Base-by-base conservation (phyloP, 352 stramenopile species). In the Pythium scleroteichum region DNA sequence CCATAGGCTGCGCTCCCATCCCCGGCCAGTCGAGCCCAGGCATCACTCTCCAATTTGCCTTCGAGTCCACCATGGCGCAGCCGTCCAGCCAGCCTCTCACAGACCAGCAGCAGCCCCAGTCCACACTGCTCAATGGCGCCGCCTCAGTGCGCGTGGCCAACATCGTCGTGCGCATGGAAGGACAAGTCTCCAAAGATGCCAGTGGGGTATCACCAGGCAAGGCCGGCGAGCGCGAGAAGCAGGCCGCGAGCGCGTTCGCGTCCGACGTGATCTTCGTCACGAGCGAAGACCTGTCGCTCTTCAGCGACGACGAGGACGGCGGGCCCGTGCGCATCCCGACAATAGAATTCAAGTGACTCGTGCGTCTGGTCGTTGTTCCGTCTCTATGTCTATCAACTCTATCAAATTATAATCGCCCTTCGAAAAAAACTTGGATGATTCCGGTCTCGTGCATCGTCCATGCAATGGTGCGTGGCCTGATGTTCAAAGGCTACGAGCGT, bases 241-340 rank as follows among this genome's bases (percentile, higher is more conserved):
- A 42, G 40, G 41, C 41, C 5, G 27, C 42, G 12, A 32, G 12
- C 4, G 54, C 27, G 14, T 62, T 53, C 54, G 23, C 29, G 54
- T 54, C 54, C 20, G 54, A 54, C 22, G 35, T 62, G 54, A 53
- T 62, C 22, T 27, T 54, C 33, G 35, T 62, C 14, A 62, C 44
- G 6, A 54, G 54, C n/a, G 54, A 62, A 20, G 54, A 62, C 33
- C 24, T 62, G 44, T 38, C 20, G 23, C 41, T 32, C 26, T 52
- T 45, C 12, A 35, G 33, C 50, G 16, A 44, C 17, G 40, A 51
- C 44, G 44, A 62, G 6, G 44, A 39, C 16, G 20, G 8, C 7
- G 54, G 46, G 29, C 32, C 29, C 45, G 44, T 54, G 33, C 44
- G 47, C 6, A 19, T 62, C 9, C 54, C 45, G 22, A 33, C 38